Evolutionary conservation across 164 flowering plant genomes (phyloP), one percentile per base, ranked within the genome.

Genomic region (Tetrastigma voinierianum): DNA sequence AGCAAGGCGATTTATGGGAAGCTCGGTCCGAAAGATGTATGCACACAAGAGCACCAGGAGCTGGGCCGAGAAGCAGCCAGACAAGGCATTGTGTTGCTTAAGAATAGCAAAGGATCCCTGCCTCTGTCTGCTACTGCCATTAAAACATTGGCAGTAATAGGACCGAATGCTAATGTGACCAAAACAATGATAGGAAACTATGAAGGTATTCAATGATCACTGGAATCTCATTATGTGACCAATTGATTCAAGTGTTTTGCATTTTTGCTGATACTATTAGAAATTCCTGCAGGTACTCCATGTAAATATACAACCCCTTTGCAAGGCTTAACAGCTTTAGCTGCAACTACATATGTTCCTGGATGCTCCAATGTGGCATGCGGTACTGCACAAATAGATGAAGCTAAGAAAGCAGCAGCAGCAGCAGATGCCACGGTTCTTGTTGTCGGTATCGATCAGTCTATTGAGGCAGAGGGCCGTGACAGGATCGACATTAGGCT

Each of bases 161-260:
- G 98, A 24, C 99, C 97, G 9, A 95, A 95, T 77, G 96, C 96
- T 52, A 87, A 91, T 73, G 97, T 77, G 80, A 94, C 96, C 3
- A 78, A 83, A 61, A 85, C 96, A 69, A 91, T 94, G 98, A 88
- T 94, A 9, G 96, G 96, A 20, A 94, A 91, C 74, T 94, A 94
- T 53, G 90, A 85, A 78, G 98, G 98, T 87, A 73, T 7, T 14
- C 13, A 45, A 32, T 32, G 40, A 32, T 32, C 6, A 32, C 6
- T 32, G 5, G 0, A 32, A 32, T 32, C 40, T 32, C 40, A 32
- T 7, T 32, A 11, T 49, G n/a, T 12, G n/a, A 11, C 16, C 52
- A 49, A 5, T 10, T 49, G 15, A 23, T 12, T 15, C 4, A 13
- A 43, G 51, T 19, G 14, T 8, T 44, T 4, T n/a, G n/a, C 8